Evolutionary conservation across 1,284 basidiomycete genomes (phyloP).

Genomic region (Amylostereum areolatum): DNA sequence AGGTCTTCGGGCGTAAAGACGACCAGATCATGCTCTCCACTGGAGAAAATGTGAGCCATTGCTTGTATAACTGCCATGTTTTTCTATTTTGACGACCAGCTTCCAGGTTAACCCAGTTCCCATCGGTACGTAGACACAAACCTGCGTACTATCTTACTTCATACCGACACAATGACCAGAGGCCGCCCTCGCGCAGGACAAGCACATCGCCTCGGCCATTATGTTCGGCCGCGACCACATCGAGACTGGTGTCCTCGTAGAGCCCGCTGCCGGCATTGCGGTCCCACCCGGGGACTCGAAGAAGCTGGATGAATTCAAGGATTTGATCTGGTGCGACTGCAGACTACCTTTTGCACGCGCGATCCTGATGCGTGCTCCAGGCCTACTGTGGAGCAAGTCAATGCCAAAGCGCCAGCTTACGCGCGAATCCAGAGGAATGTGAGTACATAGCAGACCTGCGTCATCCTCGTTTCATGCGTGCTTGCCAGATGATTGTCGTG

Average conservation of each 20-base stretch:
- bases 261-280: slow-evolving; percentile 7
- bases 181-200: slow-evolving; percentile 3
- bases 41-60: slow-evolving; percentile 24
- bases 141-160: not conserved
- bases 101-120: slow-evolving; percentile 20
- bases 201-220: slow-evolving; percentile 7
- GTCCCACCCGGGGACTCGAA: slow-evolving; percentile 7
- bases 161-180: slow-evolving; percentile 10
- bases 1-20: slow-evolving; percentile 16
- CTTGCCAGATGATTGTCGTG: slow-evolving; percentile 24
- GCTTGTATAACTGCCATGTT: not conserved
- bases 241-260: slow-evolving; percentile 14
- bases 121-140: slow-evolving; percentile 4
- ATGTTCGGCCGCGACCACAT: slow-evolving; percentile 14
- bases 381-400: slow-evolving; percentile 26
- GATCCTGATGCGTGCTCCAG: slow-evolving; percentile 11
- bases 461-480: not conserved
- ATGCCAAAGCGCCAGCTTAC: slow-evolving; percentile 26
- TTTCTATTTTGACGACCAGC: not conserved
- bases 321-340: slow-evolving; percentile 15
- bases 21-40: slow-evolving; percentile 22
- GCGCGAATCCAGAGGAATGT: slow-evolving; percentile 14
- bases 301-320: slow-evolving; percentile 10
- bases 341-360: too few species aligned
- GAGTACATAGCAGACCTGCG: not conserved